A percentile compares a stretch with the other conserved stretches of the same genome.
phyloP scores from a whole-genome alignment of 2,329 filamentous ascomycete species.

The Pseudocercospora vitis region DNA sequence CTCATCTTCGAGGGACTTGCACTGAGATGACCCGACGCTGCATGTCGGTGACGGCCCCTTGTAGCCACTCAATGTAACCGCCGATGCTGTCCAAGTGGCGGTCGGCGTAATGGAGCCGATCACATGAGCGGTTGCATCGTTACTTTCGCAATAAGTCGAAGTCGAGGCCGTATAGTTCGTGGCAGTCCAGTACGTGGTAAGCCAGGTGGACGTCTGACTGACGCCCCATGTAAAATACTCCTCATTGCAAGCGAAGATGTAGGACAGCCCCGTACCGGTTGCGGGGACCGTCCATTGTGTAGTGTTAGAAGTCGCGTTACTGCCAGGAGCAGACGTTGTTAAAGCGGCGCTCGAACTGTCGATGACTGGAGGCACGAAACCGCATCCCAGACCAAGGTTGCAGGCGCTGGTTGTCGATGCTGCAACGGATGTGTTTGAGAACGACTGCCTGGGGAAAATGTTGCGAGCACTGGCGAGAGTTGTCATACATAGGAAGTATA shows the following conservation, averaged over 20 bases:
- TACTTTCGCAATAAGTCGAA: not conserved
- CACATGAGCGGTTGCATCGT: not conserved
- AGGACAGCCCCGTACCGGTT: not conserved
- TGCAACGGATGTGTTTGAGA: not conserved
- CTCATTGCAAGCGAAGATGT: conserved; percentile 1
- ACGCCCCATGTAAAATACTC: not conserved
- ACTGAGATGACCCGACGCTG: not conserved
- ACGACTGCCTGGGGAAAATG: not conserved
- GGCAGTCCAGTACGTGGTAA: not conserved
- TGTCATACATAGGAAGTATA: conserved; percentile 3
- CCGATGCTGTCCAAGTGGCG: not conserved
- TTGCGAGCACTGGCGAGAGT: conserved; percentile 1
- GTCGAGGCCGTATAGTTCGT: conserved; percentile 1
- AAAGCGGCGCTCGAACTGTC: not conserved
- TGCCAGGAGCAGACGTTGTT: not conserved
- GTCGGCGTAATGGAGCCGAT: conserved; percentile 2
- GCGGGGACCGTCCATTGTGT: not conserved
- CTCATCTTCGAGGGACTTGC: not conserved
- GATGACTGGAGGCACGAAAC: not conserved
- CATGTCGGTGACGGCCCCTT: not conserved
- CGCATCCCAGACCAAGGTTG: not conserved
- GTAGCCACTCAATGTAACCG: not conserved
- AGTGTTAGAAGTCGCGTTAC: not conserved
- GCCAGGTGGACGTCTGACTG: not conserved
- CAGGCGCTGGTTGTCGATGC: not conserved